Evolutionary conservation across 345 rosid species (phyloP).

Genomic region (Euphorbia tirucalli): DNA sequence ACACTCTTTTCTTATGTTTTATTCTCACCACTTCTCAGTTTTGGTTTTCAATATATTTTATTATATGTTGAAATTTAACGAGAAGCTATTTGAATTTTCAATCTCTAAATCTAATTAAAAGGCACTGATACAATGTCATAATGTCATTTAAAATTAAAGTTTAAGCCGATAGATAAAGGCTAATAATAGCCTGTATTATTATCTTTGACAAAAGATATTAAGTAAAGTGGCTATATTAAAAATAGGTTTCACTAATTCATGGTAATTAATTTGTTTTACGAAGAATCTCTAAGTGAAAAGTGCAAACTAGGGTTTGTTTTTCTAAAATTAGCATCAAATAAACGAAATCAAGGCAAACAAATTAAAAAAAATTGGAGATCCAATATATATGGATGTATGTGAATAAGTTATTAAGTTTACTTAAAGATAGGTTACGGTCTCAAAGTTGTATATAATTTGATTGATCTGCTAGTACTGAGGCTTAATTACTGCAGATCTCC

Average conservation of each 20-base stretch:
- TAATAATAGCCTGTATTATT: too few species aligned
- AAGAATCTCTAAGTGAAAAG: neutral
- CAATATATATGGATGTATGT: neutral
- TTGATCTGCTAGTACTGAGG: neutral
- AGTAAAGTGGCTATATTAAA: too few species aligned
- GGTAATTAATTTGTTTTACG: neutral
- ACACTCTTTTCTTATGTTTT: too few species aligned
- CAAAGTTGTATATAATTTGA: neutral
- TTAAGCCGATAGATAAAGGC: too few species aligned
- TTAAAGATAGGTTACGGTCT: neutral
- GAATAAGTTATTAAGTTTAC: neutral
- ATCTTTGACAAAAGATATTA: neutral
- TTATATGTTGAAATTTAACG: too few species aligned
- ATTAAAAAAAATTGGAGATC: neutral
- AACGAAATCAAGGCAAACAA: neutral
- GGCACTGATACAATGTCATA: too few species aligned
- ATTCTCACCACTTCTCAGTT: too few species aligned
- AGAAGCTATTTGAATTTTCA: too few species aligned
- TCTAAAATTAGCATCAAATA: neutral
- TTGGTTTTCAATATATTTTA: too few species aligned
- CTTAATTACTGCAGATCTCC: neutral
- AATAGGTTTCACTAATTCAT: neutral
- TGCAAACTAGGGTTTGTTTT: constrained; percentile 7
- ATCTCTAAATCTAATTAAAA: too few species aligned
- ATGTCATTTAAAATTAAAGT: too few species aligned